Evolutionary conservation across 169 alveolate genomes (phyloP), one percentile per base, ranked within the genome.

Genomic region (Eimeria falciformis): DNA sequence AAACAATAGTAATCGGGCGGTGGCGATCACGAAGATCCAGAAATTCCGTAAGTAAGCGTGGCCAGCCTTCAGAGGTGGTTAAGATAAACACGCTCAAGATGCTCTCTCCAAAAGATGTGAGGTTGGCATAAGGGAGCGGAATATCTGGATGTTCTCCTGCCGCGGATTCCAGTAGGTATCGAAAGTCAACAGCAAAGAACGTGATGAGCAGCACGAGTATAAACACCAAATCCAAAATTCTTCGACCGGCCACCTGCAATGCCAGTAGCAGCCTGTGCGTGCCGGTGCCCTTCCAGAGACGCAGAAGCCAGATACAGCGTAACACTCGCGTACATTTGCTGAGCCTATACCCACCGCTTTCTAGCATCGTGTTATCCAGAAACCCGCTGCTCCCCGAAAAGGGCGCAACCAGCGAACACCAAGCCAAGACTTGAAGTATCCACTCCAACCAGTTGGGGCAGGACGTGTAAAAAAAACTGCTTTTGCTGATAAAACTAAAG

Each of bases 11-110:
- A 18, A 81, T 17, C 23, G 5, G 9, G 53, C 23, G 77, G 90
- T 81, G 47, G 40, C 62, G 43, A 58, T 21, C 77, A 21, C 90
- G 47, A 27, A 55, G 93, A 47, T 90, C 77, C 45, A 90, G 84
- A 5, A 90, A 40, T 66, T 18, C 45, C 47, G 50, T 37, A 47
- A 90, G 83, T 18, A 90, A 25, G 56, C 85, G 56, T 12, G 93
- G 93, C 93, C 93, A 90, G n/a, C 90, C 93, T 29, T 90, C 93
- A 29, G 87, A 27, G 6, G 93, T 90, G 53, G 93, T 66, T 6
- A 90, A 90, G 68, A 90, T 83, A 43, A 77, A 90, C 25, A 78
- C 90, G 27, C 93, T 83, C 46, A 90, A 21, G 73, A 53, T 77
- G 58, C 83, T 66, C 18, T 90, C 93, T 27, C 53, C 47, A 29